Conservation (phyloP, 176 grass and related monocot species). For the Ananas comosus region DNA sequence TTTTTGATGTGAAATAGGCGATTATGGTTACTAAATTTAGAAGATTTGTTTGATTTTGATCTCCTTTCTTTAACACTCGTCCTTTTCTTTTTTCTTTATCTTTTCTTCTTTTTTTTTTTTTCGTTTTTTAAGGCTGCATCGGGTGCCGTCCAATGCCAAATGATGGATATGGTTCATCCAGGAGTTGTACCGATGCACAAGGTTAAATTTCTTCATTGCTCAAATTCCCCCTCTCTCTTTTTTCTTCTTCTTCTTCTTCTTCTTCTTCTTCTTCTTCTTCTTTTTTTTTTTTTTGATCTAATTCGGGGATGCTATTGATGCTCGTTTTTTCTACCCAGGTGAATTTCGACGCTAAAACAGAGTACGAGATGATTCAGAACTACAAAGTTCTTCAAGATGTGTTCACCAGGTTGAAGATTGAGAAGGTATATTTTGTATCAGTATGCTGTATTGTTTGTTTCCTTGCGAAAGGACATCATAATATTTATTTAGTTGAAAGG, state of each 20-base stretch:
- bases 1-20: constrained; percentile 2
- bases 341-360: constrained; percentile 90
- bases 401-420: constrained; percentile 67
- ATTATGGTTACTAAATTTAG: not conserved
- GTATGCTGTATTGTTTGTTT: not conserved
- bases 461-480: not conserved
- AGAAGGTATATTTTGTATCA: constrained; percentile 40
- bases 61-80: not conserved
- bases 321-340: constrained; percentile 38
- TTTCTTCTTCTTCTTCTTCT: too few species aligned
- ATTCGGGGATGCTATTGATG: not conserved
- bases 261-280: too few species aligned
- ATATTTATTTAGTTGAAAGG: too few species aligned
- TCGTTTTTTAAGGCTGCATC: constrained; percentile 47
- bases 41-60: not conserved
- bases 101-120: too few species aligned
- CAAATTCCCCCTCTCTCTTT: not conserved
- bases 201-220: constrained; percentile 19
- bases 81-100: too few species aligned
- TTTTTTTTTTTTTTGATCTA: not conserved
- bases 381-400: constrained; percentile 90
- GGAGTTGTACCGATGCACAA: constrained; percentile 91
- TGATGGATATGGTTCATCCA: constrained; percentile 89
- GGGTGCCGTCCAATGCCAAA: constrained; percentile 82
- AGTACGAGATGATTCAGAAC: constrained; percentile 94